Evolutionary conservation across 73 alveolate genomes (phyloP).

Genomic region (Urostyla sp.): DNA sequence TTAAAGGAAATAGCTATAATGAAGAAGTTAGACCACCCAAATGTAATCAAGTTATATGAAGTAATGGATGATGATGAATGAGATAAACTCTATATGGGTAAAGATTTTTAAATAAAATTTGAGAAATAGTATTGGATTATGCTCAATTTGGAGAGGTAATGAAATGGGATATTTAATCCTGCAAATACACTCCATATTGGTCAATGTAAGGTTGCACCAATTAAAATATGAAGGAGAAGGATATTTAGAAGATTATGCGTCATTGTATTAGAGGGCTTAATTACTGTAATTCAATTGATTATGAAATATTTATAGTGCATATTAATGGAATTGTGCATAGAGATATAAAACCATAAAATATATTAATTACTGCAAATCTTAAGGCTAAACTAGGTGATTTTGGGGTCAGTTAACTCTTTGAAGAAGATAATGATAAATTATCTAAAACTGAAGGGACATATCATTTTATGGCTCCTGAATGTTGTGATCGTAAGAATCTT

Average conservation of each 20-base stretch:
- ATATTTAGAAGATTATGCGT: conserved; percentile 40
- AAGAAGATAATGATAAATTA: conserved; percentile 76
- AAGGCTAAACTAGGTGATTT: conserved; percentile 94
- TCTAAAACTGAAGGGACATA: conserved; percentile 93
- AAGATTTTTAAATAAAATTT: conserved; percentile 2
- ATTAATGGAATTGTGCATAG: conserved; percentile 44
- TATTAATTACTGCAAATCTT: conserved; percentile 77
- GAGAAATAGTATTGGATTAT: conserved; percentile 49
- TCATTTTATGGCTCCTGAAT: conserved; percentile 97
- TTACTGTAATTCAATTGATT: conserved; percentile 23
- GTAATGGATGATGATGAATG: conserved; percentile 96
- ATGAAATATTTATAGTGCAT: conserved; percentile 41
- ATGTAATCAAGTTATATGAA: conserved; percentile 86
- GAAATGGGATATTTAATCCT: conserved; percentile 31
- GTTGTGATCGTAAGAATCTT: conserved; percentile 69
- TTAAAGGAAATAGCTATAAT: conserved; percentile 93
- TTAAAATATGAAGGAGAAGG: conserved; percentile 13
- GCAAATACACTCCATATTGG: conserved; percentile 19
- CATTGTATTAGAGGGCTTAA: conserved; percentile 49
- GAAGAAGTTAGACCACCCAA: conserved; percentile 94
- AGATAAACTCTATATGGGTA: conserved; percentile 91
- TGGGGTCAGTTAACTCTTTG: conserved; percentile 77
- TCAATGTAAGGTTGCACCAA: too few relatives aligned
- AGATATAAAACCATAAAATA: conserved; percentile 93
- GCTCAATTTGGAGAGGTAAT: conserved; percentile 49